Evolutionary conservation across 257 asterid genomes (phyloP).

Genomic region (Rehmannia glutinosa): DNA sequence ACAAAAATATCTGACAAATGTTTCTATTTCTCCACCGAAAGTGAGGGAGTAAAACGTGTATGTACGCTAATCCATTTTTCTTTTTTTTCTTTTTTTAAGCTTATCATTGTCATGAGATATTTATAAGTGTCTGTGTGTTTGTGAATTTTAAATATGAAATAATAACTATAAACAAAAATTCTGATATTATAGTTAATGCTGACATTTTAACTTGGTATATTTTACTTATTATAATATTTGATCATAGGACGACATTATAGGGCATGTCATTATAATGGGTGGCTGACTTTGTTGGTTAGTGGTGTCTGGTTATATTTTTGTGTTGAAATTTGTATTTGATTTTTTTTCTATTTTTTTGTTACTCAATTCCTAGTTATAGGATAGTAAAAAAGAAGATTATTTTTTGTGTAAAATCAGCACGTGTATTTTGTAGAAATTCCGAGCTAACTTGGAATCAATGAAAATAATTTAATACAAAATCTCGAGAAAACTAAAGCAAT

Average conservation of each 20-base stretch:
- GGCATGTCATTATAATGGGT: too few relatives aligned
- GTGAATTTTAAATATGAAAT: too few relatives aligned
- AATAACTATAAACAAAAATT: too few relatives aligned
- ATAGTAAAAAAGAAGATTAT: too few relatives aligned
- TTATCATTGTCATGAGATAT: slow-evolving; percentile 21
- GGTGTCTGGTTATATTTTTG: neutral
- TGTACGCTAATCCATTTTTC: neutral
- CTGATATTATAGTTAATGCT: too few relatives aligned
- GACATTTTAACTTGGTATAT: too few relatives aligned
- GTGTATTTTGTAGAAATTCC: neutral
- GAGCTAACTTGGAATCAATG: neutral
- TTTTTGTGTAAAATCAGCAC: too few relatives aligned
- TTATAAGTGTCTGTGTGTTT: too few relatives aligned
- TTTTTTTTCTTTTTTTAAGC: neutral
- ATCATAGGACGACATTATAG: too few relatives aligned
- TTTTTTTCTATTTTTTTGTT: neutral
- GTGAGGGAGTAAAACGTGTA: slow-evolving; percentile 33
- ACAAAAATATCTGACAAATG: slow-evolving; percentile 25
- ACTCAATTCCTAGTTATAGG: too few relatives aligned
- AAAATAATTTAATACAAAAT: too few relatives aligned
- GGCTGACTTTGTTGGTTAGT: neutral
- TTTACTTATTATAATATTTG: too few relatives aligned
- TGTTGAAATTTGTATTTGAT: neutral
- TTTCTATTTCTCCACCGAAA: slow-evolving; percentile 60
- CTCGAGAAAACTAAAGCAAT: neutral